Base-by-base conservation (phyloP, 805 yeast genomes). In the Candida nonsorbophila region DNA sequence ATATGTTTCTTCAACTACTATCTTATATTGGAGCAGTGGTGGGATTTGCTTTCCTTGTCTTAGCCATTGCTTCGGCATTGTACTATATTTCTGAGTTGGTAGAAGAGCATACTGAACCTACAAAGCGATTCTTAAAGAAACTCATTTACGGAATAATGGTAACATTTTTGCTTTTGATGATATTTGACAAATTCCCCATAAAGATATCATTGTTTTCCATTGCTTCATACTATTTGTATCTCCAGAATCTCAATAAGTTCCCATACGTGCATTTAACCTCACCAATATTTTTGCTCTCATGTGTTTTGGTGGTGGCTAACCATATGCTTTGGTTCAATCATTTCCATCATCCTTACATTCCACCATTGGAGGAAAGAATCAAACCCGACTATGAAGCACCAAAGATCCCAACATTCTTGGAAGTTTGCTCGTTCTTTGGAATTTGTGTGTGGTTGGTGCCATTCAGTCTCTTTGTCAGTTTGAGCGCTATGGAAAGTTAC, bases 351-450 rank as follows among this genome's bases (percentile, higher is more conserved):
- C 81, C 85, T 23, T 66, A 72, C 26, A 67, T 84, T 16, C 90
- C 95, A 7, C 79, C 92, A 22, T 69, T 81, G 40, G 67, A 69
- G 37, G 72, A 65, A 40, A 54, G 83, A 43, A 61, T 79, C 46
- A 67, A 61, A 40, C 70, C 84, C 27, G 67, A 68, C 27, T 80
- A 77, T 46, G 57, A 57, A 14, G 74, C 84, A 26, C 83, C 82
- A 9, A 72, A 74, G 25, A 72, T 84, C 30, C 94, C 95, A 2
- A 68, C 82, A 8, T 90, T 90, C 49, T 67, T 87, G 1, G 95
- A 92, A 51, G 84, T 92, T 4, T 84, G 96, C n/a, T 82, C 96
- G 3, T 92, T 92, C 54, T 88, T 92, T 51, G 98, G 96, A 1
- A 58, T 92, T 23, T 79, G 92, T 45, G 79, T 92, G 12, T 92